phyloP scores from a whole-genome alignment of 2,329 filamentous ascomycete genomes.

The Colletotrichum acutatum region DNA sequence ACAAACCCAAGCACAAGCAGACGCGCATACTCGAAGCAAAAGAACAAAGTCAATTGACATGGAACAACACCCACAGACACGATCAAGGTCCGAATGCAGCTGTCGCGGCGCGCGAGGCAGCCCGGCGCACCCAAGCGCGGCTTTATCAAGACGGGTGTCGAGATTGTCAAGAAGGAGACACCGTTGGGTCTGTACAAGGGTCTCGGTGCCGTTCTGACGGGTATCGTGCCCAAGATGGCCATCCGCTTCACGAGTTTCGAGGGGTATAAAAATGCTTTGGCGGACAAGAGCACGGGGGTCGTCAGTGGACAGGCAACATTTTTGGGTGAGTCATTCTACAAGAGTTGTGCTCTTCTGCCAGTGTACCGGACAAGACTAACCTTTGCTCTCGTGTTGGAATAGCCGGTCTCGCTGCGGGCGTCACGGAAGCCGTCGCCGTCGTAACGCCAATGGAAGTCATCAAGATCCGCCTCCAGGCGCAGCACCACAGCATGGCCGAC shows the following conservation, averaged over 20 bases:
- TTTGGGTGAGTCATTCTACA: slow-evolving; percentile 42
- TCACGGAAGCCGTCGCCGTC: slow-evolving; percentile 95
- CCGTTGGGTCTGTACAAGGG: slow-evolving; percentile 96
- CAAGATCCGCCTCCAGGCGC: slow-evolving; percentile 97
- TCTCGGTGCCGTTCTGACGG: slow-evolving; percentile 93
- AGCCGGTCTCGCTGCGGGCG: slow-evolving; percentile 89
- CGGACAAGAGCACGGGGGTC: slow-evolving; percentile 72
- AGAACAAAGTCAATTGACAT: neutral
- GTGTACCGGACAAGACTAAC: neutral
- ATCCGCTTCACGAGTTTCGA: slow-evolving; percentile 99
- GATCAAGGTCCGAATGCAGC: slow-evolving; percentile 99
- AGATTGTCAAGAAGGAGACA: slow-evolving; percentile 91
- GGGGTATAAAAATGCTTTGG: slow-evolving; percentile 87
- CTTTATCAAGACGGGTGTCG: slow-evolving; percentile 85
- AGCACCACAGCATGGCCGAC: slow-evolving; percentile 98
- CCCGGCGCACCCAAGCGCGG: slow-evolving; percentile 89
- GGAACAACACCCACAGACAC: slow-evolving; percentile 70
- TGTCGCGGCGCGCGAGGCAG: slow-evolving; percentile 84
- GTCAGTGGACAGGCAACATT: slow-evolving; percentile 79
- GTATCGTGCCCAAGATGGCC: slow-evolving; percentile 99
- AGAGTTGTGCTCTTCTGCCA: neutral
- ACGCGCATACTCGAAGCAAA: neutral
- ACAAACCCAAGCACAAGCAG: slow-evolving; percentile 17
- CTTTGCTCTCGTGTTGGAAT: neutral
- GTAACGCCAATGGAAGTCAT: slow-evolving; percentile 99